These are phyloP conservation scores for Talaromyces atroroseus DNA, from an alignment of 2,329 filamentous ascomycete genomes.

Conservation along the genomic window DNA sequence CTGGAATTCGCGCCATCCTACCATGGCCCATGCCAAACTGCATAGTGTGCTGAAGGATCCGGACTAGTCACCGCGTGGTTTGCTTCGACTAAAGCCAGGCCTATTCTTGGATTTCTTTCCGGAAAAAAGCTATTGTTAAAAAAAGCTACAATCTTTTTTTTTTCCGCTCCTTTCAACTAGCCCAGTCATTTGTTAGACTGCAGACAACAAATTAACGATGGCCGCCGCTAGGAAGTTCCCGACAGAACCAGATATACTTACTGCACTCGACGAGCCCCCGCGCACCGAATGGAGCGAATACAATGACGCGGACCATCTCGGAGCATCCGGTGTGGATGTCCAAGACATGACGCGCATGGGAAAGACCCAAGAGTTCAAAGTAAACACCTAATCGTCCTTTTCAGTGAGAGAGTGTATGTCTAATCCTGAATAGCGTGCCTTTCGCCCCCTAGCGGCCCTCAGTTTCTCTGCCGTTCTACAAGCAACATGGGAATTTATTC, in stretches of 20 bases:
- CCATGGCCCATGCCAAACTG: no score
- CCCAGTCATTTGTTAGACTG: no score
- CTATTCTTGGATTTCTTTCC: no score
- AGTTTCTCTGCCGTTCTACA: slow-evolving; percentile 31
- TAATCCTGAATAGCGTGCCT: slow-evolving; percentile 21
- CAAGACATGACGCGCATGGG: slow-evolving; percentile 27
- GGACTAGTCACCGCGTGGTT: no score
- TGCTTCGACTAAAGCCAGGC: no score
- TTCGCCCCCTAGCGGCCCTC: slow-evolving; percentile 28
- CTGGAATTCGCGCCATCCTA: no score
- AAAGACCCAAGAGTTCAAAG: slow-evolving; percentile 24
- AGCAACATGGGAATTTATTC: slow-evolving; percentile 31
- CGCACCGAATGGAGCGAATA: not conserved
- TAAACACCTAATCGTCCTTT: not conserved
- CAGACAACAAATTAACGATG: not conserved
- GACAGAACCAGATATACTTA: not conserved
- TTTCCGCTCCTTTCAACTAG: not conserved
- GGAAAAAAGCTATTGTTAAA: no score
- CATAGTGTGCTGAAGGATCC: no score
- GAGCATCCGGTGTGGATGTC: not conserved
- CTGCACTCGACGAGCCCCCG: not conserved
- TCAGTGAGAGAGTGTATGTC: slow-evolving; percentile 14
- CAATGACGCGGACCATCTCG: not conserved
- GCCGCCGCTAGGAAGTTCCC: not conserved
- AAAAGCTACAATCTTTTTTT: not conserved